These are phyloP conservation scores for Apiotrichum porosum DNA, from an alignment of 1,284 basidiomycete genomes.

Conservation along the genomic window DNA sequence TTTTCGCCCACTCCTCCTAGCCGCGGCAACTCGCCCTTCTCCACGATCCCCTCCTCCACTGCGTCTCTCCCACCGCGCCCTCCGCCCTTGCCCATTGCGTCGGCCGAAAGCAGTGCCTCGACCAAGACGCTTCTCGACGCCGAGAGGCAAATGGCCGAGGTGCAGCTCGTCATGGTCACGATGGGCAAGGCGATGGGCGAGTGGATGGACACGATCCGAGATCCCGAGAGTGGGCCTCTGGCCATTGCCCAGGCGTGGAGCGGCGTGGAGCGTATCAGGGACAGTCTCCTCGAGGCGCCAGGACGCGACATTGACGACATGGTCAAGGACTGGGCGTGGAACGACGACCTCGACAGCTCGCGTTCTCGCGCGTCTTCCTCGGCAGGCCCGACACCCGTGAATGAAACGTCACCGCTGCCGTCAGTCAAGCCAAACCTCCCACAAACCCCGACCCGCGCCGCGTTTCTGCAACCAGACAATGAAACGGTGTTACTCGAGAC, in stretches of 20 bases:
- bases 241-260: slow-evolving; percentile 15
- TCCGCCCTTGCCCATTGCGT: not conserved
- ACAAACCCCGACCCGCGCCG: not conserved
- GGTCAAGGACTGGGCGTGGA: slow-evolving; percentile 44
- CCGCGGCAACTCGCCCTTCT: slow-evolving; percentile 25
- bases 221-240: not conserved
- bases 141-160: slow-evolving; percentile 42
- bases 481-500: not conserved
- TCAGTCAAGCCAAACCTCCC: not conserved
- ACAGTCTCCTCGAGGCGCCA: slow-evolving; percentile 37
- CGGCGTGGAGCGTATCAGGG: slow-evolving; percentile 33
- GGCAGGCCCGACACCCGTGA: not conserved
- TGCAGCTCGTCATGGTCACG: slow-evolving; percentile 41
- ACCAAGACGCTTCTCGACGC: slow-evolving; percentile 36
- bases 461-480: not conserved
- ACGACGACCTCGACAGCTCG: slow-evolving; percentile 37
- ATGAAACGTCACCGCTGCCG: not conserved
- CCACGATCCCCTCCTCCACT: slow-evolving; percentile 28
- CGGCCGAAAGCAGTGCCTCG: slow-evolving; percentile 24
- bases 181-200: slow-evolving; percentile 47
- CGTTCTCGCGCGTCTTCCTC: slow-evolving; percentile 5
- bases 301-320: slow-evolving; percentile 39
- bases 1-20: slow-evolving; percentile 30
- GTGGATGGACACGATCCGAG: slow-evolving; percentile 30
- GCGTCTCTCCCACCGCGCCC: slow-evolving; percentile 25